These are phyloP conservation scores for Apocynum venetum DNA, from an alignment of 257 asterid genomes.

Conservation along the genomic window DNA sequence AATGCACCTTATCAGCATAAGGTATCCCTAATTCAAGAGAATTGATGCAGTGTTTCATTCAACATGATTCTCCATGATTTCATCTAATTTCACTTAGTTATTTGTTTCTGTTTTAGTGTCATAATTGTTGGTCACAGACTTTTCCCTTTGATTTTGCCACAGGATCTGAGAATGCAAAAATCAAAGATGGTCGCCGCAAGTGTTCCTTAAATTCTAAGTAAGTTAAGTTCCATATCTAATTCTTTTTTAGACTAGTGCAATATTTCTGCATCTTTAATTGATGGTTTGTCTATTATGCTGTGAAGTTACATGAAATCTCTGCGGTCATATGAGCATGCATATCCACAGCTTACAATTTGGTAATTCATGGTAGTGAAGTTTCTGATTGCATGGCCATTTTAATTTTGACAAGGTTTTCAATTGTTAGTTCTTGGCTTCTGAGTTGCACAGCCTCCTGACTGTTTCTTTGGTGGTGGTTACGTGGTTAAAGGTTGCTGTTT, in stretches of 20 bases:
- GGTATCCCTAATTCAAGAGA: not conserved
- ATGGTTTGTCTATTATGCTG: not conserved
- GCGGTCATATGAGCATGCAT: not conserved
- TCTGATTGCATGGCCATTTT: too few species aligned
- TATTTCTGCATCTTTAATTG: not conserved
- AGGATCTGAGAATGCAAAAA: constrained; percentile 37
- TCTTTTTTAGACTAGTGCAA: not conserved
- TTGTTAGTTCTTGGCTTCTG: not conserved
- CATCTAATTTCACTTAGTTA: not conserved
- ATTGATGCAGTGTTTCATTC: too few species aligned
- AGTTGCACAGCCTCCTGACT: not conserved
- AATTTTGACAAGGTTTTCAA: not conserved
- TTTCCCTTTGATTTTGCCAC: constrained; percentile 15
- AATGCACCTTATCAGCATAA: not conserved
- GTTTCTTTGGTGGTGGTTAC: not conserved
- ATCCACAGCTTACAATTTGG: not conserved
- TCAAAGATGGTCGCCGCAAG: constrained; percentile 19
- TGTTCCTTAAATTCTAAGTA: constrained; percentile 40
- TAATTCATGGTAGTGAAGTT: not conserved
- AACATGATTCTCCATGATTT: not conserved
- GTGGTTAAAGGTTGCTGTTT: too few species aligned
- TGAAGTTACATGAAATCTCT: not conserved
- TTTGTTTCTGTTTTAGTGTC: not conserved
- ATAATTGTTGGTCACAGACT: not conserved
- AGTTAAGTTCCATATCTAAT: constrained; percentile 24